A percentile compares a stretch with the other conserved stretches of the same genome.
These are phyloP conservation scores for Fusarium pseudoanthophilum DNA, from an alignment of 2,329 filamentous ascomycete species.

Conservation along the genomic window DNA sequence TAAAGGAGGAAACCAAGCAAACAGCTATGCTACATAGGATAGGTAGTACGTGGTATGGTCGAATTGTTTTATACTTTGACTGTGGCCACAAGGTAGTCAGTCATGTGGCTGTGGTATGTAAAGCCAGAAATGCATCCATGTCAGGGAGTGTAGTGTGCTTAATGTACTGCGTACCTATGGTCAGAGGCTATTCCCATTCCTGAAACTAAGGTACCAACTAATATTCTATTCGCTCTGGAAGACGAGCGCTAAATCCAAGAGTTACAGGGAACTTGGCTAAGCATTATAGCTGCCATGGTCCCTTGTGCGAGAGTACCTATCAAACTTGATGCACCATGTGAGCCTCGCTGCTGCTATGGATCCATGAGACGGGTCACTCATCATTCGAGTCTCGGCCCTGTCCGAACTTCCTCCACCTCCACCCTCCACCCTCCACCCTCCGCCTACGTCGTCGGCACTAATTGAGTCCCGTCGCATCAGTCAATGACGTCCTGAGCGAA, in stretches of 20 bases:
- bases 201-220: background rate
- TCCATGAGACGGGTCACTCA: conserved; percentile 4
- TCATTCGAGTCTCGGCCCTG: conserved; percentile 33
- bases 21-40: background rate
- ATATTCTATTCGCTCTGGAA: background rate
- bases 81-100: background rate
- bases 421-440: conserved; percentile 1
- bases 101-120: background rate
- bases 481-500: conserved; percentile 44
- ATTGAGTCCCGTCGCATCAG: conserved; percentile 35
- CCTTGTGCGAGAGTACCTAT: conserved; percentile 1
- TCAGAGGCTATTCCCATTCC: background rate
- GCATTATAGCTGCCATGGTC: background rate
- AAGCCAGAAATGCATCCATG: background rate
- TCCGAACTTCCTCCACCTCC: conserved; percentile 36
- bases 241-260: background rate
- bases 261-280: background rate
- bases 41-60: background rate
- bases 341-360: background rate
- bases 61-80: background rate
- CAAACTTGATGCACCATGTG: background rate
- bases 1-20: conserved; percentile 21
- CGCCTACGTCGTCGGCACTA: conserved; percentile 25
- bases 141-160: background rate
- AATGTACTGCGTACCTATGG: background rate